These are phyloP conservation scores for Rhodamnia argentea DNA, from an alignment of 345 rosid species.

Conservation along the genomic window DNA sequence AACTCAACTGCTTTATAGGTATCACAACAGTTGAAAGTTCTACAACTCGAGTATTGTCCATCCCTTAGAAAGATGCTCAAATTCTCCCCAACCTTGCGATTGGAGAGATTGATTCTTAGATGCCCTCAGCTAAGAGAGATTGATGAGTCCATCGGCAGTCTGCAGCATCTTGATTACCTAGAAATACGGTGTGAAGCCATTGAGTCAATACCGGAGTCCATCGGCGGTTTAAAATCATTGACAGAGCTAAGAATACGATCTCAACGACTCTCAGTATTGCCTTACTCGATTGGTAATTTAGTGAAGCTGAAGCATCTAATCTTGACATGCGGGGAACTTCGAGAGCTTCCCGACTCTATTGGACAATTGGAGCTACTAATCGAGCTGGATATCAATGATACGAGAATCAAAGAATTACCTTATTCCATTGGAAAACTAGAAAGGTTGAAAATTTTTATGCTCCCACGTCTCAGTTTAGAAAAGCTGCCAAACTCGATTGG, in stretches of 20 bases:
- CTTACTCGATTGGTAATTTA: neutral
- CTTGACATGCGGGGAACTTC: neutral
- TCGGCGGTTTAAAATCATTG: neutral
- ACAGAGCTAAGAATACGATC: neutral
- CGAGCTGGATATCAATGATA: fast-evolving
- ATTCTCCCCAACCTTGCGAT: fast-evolving
- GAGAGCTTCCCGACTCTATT: neutral
- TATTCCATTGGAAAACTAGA: neutral
- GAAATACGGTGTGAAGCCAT: fast-evolving
- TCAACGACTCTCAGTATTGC: fast-evolving
- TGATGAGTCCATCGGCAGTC: neutral
- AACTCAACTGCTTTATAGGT: neutral
- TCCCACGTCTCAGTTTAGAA: fast-evolving
- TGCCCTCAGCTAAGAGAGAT: neutral
- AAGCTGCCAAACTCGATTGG: neutral
- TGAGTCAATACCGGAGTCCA: neutral
- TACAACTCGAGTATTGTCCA: neutral
- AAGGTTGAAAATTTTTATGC: fast-evolving
- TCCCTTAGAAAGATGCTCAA: neutral
- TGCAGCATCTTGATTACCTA: neutral
- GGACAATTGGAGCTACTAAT: neutral
- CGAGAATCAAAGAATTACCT: fast-evolving
- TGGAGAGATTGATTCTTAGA: neutral
- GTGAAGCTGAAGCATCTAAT: neutral
- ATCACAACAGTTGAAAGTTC: neutral